Evolutionary conservation across 2,329 filamentous ascomycete genomes (phyloP).

Genomic region (Diplodia seriata): DNA sequence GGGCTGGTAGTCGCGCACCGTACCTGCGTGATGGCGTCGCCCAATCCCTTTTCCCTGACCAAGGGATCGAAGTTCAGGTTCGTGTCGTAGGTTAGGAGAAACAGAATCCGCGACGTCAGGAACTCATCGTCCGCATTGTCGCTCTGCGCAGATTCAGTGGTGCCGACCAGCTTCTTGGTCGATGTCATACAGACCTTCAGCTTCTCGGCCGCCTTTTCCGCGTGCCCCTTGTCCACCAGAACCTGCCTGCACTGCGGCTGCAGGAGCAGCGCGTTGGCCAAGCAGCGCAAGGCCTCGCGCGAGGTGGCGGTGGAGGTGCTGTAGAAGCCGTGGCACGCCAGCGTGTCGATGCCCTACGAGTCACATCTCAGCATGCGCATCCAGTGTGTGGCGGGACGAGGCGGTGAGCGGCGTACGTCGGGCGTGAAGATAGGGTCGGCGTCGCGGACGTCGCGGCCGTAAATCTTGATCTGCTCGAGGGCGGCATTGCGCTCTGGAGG

Average conservation of each 20-base stretch:
- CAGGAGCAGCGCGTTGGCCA: constrained; percentile 84
- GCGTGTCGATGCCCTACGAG: constrained; percentile 72
- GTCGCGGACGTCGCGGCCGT: constrained; percentile 73
- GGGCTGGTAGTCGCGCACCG: neutral
- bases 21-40: constrained; percentile 67
- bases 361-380: constrained; percentile 26
- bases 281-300: constrained; percentile 77
- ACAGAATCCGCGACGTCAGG: constrained; percentile 77
- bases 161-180: constrained; percentile 26
- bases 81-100: constrained; percentile 79
- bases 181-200: constrained; percentile 60
- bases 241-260: constrained; percentile 71
- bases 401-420: constrained; percentile 59
- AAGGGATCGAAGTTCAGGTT: constrained; percentile 70
- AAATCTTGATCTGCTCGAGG: constrained; percentile 73
- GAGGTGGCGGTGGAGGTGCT: constrained; percentile 65
- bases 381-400: constrained; percentile 10
- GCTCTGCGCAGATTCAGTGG: constrained; percentile 51
- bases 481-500: constrained; percentile 65
- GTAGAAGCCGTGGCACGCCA: constrained; percentile 77
- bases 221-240: constrained; percentile 74
- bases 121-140: constrained; percentile 87
- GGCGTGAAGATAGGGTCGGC: constrained; percentile 86
- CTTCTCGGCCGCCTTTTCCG: constrained; percentile 70
- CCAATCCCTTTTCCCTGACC: constrained; percentile 70